These are phyloP conservation scores for Lactifluus piperatus DNA, from an alignment of 768 basidiomycete genomes.

Conservation along the genomic window DNA sequence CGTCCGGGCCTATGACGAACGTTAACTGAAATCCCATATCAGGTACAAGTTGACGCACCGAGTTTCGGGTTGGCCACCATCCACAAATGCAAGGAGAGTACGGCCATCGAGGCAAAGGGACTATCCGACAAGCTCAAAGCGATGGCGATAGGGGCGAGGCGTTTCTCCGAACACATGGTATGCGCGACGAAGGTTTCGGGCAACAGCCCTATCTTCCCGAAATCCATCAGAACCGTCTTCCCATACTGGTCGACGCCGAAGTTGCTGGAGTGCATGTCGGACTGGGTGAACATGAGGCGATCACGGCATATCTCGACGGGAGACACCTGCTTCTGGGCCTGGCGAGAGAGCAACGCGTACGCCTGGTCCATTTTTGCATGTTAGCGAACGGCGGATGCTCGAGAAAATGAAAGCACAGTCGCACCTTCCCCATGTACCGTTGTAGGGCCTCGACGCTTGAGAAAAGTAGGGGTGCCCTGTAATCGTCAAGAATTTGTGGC, in stretches of 20 bases:
- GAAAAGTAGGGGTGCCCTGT: neutral
- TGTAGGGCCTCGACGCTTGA: neutral
- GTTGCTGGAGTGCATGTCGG: constrained; percentile 26
- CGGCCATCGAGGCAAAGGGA: neutral
- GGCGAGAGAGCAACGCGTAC: neutral
- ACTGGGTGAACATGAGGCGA: constrained; percentile 26
- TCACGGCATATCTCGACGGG: constrained; percentile 18
- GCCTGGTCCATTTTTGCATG: neutral
- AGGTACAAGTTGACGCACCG: neutral
- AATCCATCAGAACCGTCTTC: constrained; percentile 25
- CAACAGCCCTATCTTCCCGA: constrained; percentile 23
- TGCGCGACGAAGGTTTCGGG: constrained; percentile 21
- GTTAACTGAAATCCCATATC: neutral
- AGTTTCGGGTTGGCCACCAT: neutral
- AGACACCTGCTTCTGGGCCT: neutral
- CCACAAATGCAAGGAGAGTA: neutral
- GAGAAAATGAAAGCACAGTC: neutral
- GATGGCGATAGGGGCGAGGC: neutral
- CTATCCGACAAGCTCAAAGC: neutral
- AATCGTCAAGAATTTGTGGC: neutral
- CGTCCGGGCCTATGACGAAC: neutral
- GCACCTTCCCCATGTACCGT: neutral
- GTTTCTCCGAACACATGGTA: neutral
- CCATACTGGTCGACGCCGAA: constrained; percentile 26
- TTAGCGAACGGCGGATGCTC: neutral